Evolutionary conservation across 2,329 filamentous ascomycete genomes (phyloP).

Genomic region (Nemania diffusa): DNA sequence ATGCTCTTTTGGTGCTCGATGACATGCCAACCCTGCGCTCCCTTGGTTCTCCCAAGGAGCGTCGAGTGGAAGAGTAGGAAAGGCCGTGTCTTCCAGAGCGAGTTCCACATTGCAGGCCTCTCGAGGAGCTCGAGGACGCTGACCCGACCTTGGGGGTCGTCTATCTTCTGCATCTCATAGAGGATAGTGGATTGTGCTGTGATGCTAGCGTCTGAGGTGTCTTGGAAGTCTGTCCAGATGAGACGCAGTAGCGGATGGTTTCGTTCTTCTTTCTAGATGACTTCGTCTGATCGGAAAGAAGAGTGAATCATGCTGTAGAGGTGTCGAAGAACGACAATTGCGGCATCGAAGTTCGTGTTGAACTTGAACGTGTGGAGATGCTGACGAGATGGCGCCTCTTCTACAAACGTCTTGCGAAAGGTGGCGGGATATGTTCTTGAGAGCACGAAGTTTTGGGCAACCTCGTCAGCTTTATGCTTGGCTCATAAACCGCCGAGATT

Average conservation of each 20-base stretch:
- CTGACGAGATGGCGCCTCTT: too few relatives aligned
- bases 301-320: slow-evolving; percentile 1
- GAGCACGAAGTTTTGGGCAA: too few relatives aligned
- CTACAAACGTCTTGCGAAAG: too few relatives aligned
- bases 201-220: not conserved
- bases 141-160: not conserved
- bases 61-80: slow-evolving; percentile 8
- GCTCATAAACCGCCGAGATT: too few relatives aligned
- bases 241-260: slow-evolving; percentile 1
- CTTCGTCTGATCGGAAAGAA: not conserved
- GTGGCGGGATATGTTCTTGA: too few relatives aligned
- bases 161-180: not conserved
- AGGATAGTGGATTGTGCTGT: slow-evolving; percentile 3
- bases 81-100: not conserved
- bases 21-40: not conserved
- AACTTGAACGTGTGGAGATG: too few relatives aligned
- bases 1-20: not conserved
- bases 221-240: slow-evolving; percentile 13
- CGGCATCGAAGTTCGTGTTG: slow-evolving; percentile 8
- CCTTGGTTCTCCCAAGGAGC: slow-evolving; percentile 2
- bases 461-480: too few relatives aligned
- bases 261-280: not conserved
- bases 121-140: slow-evolving; percentile 4
- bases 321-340: slow-evolving; percentile 13
- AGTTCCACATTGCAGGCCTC: slow-evolving; percentile 8